A percentile compares a stretch with the other conserved stretches of the same genome.
phyloP scores from a whole-genome alignment of 176 grass and related monocot species.

The Pontederia paniculata region DNA sequence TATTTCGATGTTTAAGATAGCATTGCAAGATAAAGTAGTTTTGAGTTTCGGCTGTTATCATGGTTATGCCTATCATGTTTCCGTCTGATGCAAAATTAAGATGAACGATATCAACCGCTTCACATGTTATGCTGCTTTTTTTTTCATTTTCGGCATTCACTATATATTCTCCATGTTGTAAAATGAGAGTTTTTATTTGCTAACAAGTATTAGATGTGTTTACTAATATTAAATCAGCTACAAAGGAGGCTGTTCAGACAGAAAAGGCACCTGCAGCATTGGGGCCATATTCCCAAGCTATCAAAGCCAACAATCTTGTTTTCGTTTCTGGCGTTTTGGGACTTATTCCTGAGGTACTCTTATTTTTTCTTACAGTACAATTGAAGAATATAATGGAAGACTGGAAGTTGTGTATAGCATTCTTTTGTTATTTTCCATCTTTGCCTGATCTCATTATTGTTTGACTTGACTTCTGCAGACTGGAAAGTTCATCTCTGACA shows the following conservation, averaged over 20 bases:
- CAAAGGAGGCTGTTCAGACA: slow-evolving; percentile 74
- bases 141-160: no score
- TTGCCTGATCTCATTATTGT: not conserved
- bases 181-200: not conserved
- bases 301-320: slow-evolving; percentile 90
- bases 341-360: slow-evolving; percentile 75
- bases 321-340: slow-evolving; percentile 91
- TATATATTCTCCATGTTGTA: not conserved
- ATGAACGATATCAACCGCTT: no score
- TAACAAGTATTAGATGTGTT: not conserved
- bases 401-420: no score
- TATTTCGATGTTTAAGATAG: no score
- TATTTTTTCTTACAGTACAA: not conserved
- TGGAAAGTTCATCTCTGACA: slow-evolving; percentile 80
- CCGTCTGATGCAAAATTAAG: no score
- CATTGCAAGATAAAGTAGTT: no score
- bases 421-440: not conserved
- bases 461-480: slow-evolving; percentile 39
- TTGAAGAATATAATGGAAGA: no score
- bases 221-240: slow-evolving; percentile 18
- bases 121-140: no score
- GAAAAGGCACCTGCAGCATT: slow-evolving; percentile 79
- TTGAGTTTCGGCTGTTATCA: no score
- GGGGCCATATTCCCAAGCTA: slow-evolving; percentile 92
- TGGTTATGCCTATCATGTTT: no score